Conservation (phyloP, 2,329 filamentous ascomycete species). For the Alternaria arbusti region DNA sequence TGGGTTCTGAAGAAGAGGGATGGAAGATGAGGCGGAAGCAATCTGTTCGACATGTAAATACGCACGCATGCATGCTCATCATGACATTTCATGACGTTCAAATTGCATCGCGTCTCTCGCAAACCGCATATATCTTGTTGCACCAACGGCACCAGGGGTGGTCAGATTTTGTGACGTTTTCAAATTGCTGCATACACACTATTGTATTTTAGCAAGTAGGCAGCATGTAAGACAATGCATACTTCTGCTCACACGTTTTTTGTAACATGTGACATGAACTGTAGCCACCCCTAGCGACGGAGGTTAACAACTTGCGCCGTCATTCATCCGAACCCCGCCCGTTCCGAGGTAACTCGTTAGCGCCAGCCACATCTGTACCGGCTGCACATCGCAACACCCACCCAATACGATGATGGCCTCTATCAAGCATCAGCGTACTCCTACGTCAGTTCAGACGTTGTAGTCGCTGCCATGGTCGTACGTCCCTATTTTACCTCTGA, state of each 20-base stretch:
- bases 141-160: background rate
- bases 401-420: background rate
- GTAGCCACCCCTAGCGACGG: background rate
- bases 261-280: background rate
- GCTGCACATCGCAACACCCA: background rate
- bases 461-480: constrained; percentile 25
- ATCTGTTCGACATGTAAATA: background rate
- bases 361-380: background rate
- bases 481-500: constrained; percentile 35
- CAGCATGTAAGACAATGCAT: background rate
- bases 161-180: background rate
- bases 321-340: background rate
- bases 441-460: background rate
- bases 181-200: background rate
- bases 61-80: background rate
- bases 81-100: background rate
- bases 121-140: background rate
- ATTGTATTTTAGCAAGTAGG: background rate
- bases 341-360: constrained; percentile 8
- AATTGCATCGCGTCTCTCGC: background rate
- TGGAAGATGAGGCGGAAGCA: background rate
- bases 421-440: background rate
- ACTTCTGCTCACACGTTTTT: background rate
- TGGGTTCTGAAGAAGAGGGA: constrained; percentile 6
- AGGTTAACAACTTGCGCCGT: background rate